phyloP scores from a whole-genome alignment of 2,329 filamentous ascomycete genomes.

The Claviceps pazoutovae region DNA sequence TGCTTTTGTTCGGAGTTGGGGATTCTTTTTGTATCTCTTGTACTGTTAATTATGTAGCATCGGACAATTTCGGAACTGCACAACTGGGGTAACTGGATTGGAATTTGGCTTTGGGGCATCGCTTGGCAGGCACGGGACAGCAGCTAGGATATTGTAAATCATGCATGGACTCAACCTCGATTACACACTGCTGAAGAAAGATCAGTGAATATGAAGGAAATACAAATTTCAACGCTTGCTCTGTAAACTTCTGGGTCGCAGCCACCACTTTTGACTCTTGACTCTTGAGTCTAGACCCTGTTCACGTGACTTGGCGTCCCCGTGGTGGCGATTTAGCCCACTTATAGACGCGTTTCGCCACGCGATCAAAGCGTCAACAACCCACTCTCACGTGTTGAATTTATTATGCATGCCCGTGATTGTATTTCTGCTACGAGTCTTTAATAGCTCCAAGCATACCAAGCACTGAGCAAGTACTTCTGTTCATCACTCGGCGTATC shows the following conservation, averaged over 20 bases:
- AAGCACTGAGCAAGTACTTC: background rate
- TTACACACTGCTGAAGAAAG: background rate
- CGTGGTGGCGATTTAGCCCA: conserved; percentile 14
- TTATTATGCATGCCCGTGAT: too few relatives aligned
- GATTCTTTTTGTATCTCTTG: background rate
- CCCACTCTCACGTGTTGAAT: background rate
- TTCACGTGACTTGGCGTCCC: conserved; percentile 26
- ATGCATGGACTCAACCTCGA: background rate
- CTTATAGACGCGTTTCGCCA: conserved; percentile 18
- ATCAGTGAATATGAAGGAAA: background rate
- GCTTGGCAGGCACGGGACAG: background rate
- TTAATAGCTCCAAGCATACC: background rate
- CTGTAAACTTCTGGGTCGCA: too few relatives aligned
- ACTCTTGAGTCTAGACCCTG: background rate
- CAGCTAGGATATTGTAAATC: background rate
- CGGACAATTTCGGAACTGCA: background rate
- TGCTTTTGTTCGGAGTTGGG: background rate
- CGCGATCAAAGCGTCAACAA: background rate
- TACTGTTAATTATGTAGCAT: too few relatives aligned
- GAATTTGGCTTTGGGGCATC: background rate
- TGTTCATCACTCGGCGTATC: background rate
- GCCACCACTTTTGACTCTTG: too few relatives aligned
- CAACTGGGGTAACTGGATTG: conserved; percentile 1
- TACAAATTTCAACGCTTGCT: background rate
- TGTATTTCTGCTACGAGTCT: background rate